phyloP scores from a whole-genome alignment of 2,329 filamentous ascomycete genomes.

The Pestalotiopsis sp. region DNA sequence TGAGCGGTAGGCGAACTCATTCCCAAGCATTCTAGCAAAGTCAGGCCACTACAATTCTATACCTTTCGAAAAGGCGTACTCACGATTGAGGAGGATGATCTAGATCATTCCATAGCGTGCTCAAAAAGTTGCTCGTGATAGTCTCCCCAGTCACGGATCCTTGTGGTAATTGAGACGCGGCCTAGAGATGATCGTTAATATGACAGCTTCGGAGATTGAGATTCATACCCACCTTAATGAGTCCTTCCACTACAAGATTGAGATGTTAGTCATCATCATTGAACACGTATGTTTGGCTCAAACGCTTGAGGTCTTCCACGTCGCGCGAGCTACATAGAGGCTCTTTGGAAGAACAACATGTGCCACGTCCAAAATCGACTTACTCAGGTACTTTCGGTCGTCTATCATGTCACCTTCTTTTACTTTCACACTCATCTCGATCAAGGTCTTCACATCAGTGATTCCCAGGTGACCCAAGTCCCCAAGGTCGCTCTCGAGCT shows the following conservation, averaged over 20 bases:
- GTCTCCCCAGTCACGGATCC: not conserved
- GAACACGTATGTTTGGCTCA: not conserved
- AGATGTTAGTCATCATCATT: not conserved
- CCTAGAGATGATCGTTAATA: not conserved
- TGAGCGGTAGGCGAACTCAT: slow-evolving; percentile 8
- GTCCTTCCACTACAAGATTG: not conserved
- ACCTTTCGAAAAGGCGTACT: not conserved
- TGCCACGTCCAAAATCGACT: not conserved
- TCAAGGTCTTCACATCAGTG: slow-evolving; percentile 1
- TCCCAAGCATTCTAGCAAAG: slow-evolving; percentile 1
- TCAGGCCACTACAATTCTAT: not conserved
- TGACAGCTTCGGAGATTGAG: no score
- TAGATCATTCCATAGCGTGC: slow-evolving; percentile 12
- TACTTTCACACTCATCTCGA: not conserved
- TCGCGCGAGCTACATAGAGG: not conserved
- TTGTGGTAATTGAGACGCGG: not conserved
- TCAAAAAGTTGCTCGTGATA: slow-evolving; percentile 11
- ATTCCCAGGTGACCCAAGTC: not conserved
- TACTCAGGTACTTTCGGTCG: not conserved
- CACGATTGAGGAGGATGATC: slow-evolving; percentile 10
- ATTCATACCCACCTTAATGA: not conserved
- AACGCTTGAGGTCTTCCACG: not conserved
- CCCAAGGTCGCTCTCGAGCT: not conserved
- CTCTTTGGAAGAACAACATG: not conserved
- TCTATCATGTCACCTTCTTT: not conserved